Evolutionary conservation across 2,329 filamentous ascomycete species (phyloP), one percentile per base, ranked within the genome.

Genomic region (Colletotrichum lupini): DNA sequence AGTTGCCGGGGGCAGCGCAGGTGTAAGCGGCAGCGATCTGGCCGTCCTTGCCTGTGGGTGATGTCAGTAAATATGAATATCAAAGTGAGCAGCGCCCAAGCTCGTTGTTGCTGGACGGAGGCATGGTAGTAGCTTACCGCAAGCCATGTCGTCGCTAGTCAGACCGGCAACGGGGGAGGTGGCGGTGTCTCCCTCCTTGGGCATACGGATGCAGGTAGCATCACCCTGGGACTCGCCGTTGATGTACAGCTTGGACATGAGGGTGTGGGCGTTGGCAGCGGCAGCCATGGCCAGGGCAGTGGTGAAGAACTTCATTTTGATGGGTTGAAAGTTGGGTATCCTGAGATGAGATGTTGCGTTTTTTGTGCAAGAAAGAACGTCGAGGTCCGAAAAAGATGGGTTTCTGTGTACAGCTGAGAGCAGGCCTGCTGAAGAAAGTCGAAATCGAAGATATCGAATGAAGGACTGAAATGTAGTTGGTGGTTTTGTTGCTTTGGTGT

Each of bases 161-260:
- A 94, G 80, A 73, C 89, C 85, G 4, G 83, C 82, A 65, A 95
- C 86, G 32, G 92, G 93, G 46, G 80, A 81, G 5, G 88, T 92
- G 62, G 88, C 86, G 0, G 85, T 87, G 7, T 81, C 80, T 3
- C 85, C 82, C 67, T 90, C 83, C 53, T 82, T 85, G 67, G 89
- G 89, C 88, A 93, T 92, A 55, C 93, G 91, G 63, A 95, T 87
- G 77, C 92, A 94, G 30, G 91, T 92, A 35, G 90, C 93, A 78
- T 93, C 91, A 74, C 93, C 93, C 81, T 94, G 91, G 77, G 88
- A 87, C 60, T 87, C 82, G 72, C 88, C 88, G 77, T 93, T 85
- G 76, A 94, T 82, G 76, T 88, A 91, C 61, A 93, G 83, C 4
- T 88, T 92, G 1, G 91, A 92, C 79, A 93, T 89, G 61, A 89